phyloP scores from a whole-genome alignment of 2,329 filamentous ascomycete genomes.

The Epicoccum sorghinum region DNA sequence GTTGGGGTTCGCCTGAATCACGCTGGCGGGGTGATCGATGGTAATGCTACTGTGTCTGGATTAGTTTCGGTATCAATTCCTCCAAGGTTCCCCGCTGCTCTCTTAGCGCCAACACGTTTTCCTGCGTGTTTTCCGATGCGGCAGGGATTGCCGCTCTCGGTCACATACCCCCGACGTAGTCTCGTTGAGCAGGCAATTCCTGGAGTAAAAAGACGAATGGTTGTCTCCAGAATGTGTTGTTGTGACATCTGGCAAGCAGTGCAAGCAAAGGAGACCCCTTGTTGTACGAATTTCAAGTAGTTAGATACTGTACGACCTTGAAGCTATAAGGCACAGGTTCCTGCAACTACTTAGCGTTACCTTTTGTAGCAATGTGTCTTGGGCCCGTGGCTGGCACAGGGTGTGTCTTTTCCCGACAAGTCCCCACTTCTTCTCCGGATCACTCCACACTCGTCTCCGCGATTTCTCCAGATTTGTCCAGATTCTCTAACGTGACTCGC shows the following conservation, averaged over 20 bases:
- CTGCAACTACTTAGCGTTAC: too few relatives aligned
- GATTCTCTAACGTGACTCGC: conserved; percentile 4
- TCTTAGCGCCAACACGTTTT: conserved; percentile 10
- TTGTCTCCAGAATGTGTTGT: neutral
- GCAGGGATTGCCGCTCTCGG: neutral
- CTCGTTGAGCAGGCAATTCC: too few relatives aligned
- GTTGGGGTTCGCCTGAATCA: conserved; percentile 8
- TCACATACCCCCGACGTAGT: too few relatives aligned
- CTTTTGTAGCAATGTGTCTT: too few relatives aligned
- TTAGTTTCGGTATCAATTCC: conserved; percentile 6
- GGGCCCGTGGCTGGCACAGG: neutral
- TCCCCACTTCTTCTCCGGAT: conserved; percentile 23
- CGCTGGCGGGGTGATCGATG: conserved; percentile 6
- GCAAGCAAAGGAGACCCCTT: too few relatives aligned
- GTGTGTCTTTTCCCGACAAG: neutral
- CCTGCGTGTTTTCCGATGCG: conserved; percentile 8
- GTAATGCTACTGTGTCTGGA: conserved; percentile 14
- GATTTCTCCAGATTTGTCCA: conserved; percentile 8
- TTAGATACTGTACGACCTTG: too few relatives aligned
- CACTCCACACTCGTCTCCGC: conserved; percentile 27
- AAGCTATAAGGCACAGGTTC: too few relatives aligned
- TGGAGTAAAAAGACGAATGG: neutral
- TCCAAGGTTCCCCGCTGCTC: neutral
- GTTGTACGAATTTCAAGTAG: too few relatives aligned
- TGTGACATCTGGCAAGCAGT: too few relatives aligned